Evolutionary conservation across 495 filamentous ascomycete species (phyloP).

Genomic region (Neurospora hispaniola): DNA sequence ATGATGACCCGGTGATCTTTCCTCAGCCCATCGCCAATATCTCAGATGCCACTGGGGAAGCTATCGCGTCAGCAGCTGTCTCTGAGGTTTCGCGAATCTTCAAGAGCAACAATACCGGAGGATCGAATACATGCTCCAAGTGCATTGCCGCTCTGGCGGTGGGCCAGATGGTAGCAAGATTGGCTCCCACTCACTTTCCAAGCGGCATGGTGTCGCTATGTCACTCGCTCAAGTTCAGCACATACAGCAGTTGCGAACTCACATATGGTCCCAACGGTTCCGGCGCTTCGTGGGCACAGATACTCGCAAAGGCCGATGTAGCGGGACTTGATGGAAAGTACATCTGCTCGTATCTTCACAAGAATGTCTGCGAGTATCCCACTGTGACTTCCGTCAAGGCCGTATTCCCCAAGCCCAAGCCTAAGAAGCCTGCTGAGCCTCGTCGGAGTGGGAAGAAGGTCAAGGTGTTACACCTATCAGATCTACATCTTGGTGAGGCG

Average conservation of each 20-base stretch:
- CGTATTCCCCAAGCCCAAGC: conserved; percentile 48
- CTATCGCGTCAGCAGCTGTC: conserved; percentile 29
- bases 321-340: conserved; percentile 45
- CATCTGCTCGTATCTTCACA: conserved; percentile 43
- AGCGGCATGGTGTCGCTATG: conserved; percentile 42
- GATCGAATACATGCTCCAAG: conserved; percentile 37
- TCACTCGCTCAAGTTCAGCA: conserved; percentile 31
- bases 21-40: conserved; percentile 35
- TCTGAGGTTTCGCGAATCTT: conserved; percentile 38
- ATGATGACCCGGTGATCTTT: conserved; percentile 40
- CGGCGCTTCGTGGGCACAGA: conserved; percentile 48
- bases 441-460: conserved; percentile 40
- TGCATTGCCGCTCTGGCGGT: conserved; percentile 42
- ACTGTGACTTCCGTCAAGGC: conserved; percentile 32
- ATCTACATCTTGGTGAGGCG: conserved; percentile 39
- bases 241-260: conserved; percentile 34
- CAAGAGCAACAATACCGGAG: conserved; percentile 20
- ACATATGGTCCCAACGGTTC: conserved; percentile 35
- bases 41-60: conserved; percentile 26
- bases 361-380: conserved; percentile 38
- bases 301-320: conserved; percentile 45
- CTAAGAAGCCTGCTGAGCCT: conserved; percentile 30
- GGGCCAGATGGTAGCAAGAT: conserved; percentile 38
- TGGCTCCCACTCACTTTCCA: conserved; percentile 38
- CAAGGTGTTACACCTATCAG: conserved; percentile 51